A percentile compares a stretch with the other conserved stretches of the same genome.
phyloP scores from a whole-genome alignment of 2,329 filamentous ascomycete genomes.

The Stenocarpella maydis region DNA sequence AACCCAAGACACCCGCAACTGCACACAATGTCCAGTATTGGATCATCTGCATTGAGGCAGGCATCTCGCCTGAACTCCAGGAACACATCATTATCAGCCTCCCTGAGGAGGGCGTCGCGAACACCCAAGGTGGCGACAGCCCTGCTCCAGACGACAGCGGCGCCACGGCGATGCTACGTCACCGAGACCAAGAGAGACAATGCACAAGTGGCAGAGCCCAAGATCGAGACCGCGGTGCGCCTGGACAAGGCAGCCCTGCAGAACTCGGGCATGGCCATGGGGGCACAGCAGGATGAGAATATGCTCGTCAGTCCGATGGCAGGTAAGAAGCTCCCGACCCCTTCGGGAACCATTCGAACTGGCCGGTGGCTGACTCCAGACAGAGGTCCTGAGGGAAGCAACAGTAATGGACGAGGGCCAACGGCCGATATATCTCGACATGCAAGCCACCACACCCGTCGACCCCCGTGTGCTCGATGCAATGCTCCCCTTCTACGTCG shows the following conservation, averaged over 20 bases:
- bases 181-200: constrained; percentile 81
- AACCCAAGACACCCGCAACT: neutral
- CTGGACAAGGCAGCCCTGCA: constrained; percentile 86
- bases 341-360: neutral
- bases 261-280: constrained; percentile 65
- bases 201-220: constrained; percentile 85
- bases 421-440: constrained; percentile 95
- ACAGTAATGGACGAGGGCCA: constrained; percentile 92
- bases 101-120: constrained; percentile 45
- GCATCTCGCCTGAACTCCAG: constrained; percentile 67
- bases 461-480: constrained; percentile 94
- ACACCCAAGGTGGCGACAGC: constrained; percentile 46
- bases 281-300: constrained; percentile 60
- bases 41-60: constrained; percentile 77
- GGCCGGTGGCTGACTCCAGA: constrained; percentile 28
- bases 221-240: constrained; percentile 83
- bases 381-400: constrained; percentile 87
- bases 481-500: constrained; percentile 95
- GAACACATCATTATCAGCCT: constrained; percentile 47
- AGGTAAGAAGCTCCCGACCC: constrained; percentile 48
- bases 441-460: constrained; percentile 95
- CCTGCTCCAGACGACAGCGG: constrained; percentile 40
- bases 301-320: constrained; percentile 84
- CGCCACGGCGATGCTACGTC: constrained; percentile 73
- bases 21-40: constrained; percentile 68